Conservation (phyloP, 495 filamentous ascomycete genomes). For the Penicillium roqueforti region DNA sequence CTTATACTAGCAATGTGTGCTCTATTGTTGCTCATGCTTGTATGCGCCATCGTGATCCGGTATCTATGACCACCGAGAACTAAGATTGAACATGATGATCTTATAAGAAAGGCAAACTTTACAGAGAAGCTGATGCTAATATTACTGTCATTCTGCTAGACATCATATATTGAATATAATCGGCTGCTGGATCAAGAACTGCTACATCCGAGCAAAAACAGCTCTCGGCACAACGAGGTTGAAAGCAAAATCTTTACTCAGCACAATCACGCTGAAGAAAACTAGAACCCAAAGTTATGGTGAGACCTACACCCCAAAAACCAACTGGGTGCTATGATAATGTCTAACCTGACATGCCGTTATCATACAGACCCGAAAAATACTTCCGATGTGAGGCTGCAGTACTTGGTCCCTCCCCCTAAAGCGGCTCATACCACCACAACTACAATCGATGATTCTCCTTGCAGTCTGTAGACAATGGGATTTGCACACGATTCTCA, state of each 20-base stretch:
- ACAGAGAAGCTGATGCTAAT: background rate
- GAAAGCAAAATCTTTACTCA: too few species aligned
- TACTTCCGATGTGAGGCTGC: background rate
- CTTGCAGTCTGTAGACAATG: background rate
- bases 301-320: background rate
- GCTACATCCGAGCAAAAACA: background rate
- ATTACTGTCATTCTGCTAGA: background rate
- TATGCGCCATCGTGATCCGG: too few species aligned
- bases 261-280: background rate
- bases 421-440: background rate
- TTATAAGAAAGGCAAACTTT: background rate
- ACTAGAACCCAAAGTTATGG: background rate
- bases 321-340: background rate
- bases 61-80: too few species aligned
- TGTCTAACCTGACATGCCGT: background rate
- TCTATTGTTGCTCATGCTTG: too few species aligned
- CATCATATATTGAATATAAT: background rate
- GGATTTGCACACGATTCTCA: background rate
- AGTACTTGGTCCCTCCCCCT: background rate
- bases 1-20: too few species aligned
- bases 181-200: background rate
- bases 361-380: background rate
- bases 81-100: background rate
- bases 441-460: background rate
- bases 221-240: background rate